Conservation (phyloP, 192 early-diverging fungal genomes). For the Phycomyces blakesleeanus region DNA sequence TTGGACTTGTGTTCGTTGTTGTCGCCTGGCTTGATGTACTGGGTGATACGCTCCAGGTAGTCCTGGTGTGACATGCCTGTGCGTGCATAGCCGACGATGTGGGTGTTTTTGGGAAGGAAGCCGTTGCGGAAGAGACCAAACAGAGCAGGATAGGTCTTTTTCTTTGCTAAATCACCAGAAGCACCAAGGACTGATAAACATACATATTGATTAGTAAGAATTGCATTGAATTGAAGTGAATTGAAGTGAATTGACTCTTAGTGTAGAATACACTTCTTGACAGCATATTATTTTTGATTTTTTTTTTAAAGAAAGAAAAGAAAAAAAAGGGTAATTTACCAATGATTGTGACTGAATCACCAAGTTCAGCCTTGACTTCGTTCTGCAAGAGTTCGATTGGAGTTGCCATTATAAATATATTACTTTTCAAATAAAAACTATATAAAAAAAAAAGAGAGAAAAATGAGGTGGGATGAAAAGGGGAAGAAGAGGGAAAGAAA, state of each 20-base stretch:
- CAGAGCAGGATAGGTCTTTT: conserved; percentile 93
- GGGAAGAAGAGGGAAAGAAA: no score
- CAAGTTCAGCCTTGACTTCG: conserved; percentile 27
- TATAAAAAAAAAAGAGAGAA: no score
- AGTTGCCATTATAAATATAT: conserved; percentile 12
- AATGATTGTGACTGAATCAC: conserved; percentile 37
- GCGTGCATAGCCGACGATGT: conserved; percentile 93
- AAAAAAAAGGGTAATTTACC: conserved; percentile 19
- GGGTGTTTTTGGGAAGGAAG: conserved; percentile 65
- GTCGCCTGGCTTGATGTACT: conserved; percentile 47
- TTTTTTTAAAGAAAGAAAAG: no score
- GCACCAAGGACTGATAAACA: conserved; percentile 83
- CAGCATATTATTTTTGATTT: no score
- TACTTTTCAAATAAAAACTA: not conserved
- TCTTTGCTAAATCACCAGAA: conserved; percentile 91
- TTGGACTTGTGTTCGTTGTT: conserved; percentile 45
- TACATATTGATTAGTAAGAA: no score
- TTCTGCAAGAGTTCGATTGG: conserved; percentile 25
- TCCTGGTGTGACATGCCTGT: conserved; percentile 72
- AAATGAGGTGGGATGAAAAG: conserved; percentile 10
- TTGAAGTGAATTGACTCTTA: no score
- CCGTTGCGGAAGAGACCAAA: conserved; percentile 81
- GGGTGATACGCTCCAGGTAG: conserved; percentile 70
- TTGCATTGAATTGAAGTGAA: no score
- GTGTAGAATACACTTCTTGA: no score